Evolutionary conservation across 169 alveolate species (phyloP).

Genomic region (Plasmodium gonderi): DNA sequence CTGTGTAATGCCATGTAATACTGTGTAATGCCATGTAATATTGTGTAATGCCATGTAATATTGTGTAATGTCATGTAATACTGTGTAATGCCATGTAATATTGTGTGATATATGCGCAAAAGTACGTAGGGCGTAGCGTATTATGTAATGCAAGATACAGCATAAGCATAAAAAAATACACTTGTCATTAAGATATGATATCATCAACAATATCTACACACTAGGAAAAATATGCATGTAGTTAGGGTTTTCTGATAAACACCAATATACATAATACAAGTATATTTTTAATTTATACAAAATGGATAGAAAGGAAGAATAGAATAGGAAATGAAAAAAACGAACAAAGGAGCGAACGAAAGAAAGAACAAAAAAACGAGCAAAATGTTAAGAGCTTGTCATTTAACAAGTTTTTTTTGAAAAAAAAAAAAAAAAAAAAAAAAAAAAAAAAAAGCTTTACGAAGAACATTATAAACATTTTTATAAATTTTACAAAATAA

Average conservation of each 20-base stretch:
- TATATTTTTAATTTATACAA: neutral
- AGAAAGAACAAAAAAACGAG: too few species aligned
- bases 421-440: conserved; percentile 12
- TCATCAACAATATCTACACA: conserved; percentile 20
- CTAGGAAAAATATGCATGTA: neutral
- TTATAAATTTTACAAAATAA: neutral
- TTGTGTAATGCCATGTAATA: neutral
- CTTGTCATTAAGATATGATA: neutral
- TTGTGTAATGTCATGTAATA: neutral
- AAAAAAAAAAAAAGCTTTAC: conserved; percentile 3
- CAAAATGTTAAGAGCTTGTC: too few species aligned
- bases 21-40: neutral
- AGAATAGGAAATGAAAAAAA: too few species aligned
- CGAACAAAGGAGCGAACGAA: too few species aligned
- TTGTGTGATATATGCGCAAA: too few species aligned
- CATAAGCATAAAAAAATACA: neutral
- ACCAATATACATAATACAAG: neutral
- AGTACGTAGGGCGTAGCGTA: neutral
- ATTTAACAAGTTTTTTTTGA: neutral
- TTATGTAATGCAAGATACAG: neutral
- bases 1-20: neutral
- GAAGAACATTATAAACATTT: neutral
- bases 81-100: neutral
- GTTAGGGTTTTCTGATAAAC: neutral
- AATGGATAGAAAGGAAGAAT: too few species aligned